These are phyloP conservation scores for Trapa incisa DNA, from an alignment of 345 rosid species.

Conservation along the genomic window DNA sequence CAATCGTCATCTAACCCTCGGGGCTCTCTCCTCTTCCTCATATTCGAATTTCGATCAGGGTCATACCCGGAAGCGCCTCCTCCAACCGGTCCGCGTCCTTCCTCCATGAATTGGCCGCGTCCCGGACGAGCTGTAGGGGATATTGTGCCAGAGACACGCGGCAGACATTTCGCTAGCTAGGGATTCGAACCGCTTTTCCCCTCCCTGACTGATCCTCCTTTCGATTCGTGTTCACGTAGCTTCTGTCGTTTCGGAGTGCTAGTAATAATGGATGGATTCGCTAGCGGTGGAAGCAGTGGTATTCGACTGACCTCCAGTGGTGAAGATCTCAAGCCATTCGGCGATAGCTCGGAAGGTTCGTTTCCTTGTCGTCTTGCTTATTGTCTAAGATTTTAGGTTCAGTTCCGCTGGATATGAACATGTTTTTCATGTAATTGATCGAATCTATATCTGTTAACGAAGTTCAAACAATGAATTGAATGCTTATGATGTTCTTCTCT, in stretches of 20 bases:
- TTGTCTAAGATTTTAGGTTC: neutral
- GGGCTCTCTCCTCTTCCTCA: neutral
- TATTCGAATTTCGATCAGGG: neutral
- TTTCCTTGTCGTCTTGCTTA: neutral
- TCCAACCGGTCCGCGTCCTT: neutral
- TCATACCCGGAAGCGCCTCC: neutral
- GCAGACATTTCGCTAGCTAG: neutral
- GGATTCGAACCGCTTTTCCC: neutral
- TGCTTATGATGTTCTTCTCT: neutral
- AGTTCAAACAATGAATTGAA: neutral
- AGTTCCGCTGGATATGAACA: neutral
- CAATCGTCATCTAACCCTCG: neutral
- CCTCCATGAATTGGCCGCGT: neutral
- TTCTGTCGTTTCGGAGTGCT: neutral
- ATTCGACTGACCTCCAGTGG: conserved; percentile 21
- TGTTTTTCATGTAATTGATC: neutral
- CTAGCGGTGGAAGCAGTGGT: conserved; percentile 18
- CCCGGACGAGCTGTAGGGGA: conserved; percentile 6
- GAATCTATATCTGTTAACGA: neutral
- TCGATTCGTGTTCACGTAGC: neutral
- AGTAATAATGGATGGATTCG: conserved; percentile 45
- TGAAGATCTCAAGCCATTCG: conserved; percentile 33
- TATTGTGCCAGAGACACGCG: neutral
- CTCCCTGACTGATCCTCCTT: neutral
- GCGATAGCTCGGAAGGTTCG: conserved; percentile 44